Base-by-base conservation (phyloP, 2,329 filamentous ascomycete species). In the Verticillium nubilum region DNA sequence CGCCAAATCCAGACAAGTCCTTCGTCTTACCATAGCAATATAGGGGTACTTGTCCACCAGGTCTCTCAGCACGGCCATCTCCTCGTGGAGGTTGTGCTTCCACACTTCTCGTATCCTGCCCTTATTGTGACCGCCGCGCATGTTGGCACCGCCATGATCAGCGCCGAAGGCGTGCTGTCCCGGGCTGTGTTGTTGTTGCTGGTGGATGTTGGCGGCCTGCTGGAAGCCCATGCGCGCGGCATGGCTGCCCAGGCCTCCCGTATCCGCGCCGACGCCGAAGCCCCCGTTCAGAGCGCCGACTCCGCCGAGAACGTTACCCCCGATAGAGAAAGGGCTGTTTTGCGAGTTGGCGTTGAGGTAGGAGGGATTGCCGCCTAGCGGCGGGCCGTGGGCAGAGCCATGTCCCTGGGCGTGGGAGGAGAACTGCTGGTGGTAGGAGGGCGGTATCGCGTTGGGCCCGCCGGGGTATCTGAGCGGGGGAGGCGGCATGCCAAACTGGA, bases 101-200 rank as follows among this genome's bases (percentile, higher is more conserved):
- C 95, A 99, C 42, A 99, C 95, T 69, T 99, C 94, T 65, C 93
- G 86, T 87, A 98, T 98, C 72, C 92, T 84, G 63, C 87, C 86
- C 69, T 92, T 91, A 37, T 92, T 91, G 19, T 83, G 83, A 60
- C 72, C 72, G n/a, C 37, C 26, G 75, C 84, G 86, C 73, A 74
- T 75, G 63, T 56, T 62, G 66, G 69, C 53, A 17, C 52, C 62
- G 17, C 58, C 59, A 27, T 64, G 61, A 3, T 64, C 62, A 25
- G 60, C 61, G 26, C 47, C 58, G 25, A 64, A 63, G 47, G 54
- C 58, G 63, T 68, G 67, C 37, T 62, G 72, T 68, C 59, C 69
- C 61, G 80, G 79, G 31, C 72, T 71, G 58, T 85, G 84, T 60
- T 84, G 82, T 66, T 88, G 84, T 70, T 88, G 84, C 58, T 79